phyloP scores from a whole-genome alignment of 805 yeast species.

The Diddensiella santjacobensis region DNA sequence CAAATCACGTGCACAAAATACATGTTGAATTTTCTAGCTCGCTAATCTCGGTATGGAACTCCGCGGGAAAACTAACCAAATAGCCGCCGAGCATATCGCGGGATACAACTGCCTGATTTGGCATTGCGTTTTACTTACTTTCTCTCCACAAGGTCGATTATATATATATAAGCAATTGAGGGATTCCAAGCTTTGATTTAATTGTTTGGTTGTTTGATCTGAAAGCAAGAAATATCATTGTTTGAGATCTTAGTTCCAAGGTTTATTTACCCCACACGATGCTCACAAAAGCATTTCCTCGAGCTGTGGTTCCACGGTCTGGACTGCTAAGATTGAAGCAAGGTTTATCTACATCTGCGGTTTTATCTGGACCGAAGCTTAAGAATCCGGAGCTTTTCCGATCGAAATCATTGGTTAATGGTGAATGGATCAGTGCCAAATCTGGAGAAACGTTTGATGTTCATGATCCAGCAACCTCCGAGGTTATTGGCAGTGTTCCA shows the following conservation, averaged over 20 bases:
- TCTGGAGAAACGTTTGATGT: constrained; percentile 55
- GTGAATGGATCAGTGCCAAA: constrained; percentile 59
- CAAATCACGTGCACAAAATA: too few relatives aligned
- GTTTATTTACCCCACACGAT: not conserved
- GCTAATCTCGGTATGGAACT: not conserved
- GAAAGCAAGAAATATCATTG: too few relatives aligned
- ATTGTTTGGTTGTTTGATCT: too few relatives aligned
- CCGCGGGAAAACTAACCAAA: not conserved
- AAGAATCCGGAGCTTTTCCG: constrained; percentile 24
- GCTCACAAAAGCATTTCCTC: not conserved
- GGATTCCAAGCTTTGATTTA: too few relatives aligned
- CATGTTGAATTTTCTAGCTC: too few relatives aligned
- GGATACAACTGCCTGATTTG: not conserved
- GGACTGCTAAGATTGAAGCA: not conserved
- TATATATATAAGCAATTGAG: too few relatives aligned
- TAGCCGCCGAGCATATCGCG: not conserved
- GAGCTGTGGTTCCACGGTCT: too few relatives aligned
- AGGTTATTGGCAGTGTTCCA: constrained; percentile 51
- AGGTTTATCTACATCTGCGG: not conserved
- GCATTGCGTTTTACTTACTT: too few relatives aligned
- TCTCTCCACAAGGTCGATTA: too few relatives aligned
- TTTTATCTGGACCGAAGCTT: constrained; percentile 9
- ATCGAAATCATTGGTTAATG: constrained; percentile 46
- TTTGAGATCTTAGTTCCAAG: not conserved
- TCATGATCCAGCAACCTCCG: constrained; percentile 67